A percentile compares a stretch with the other conserved stretches of the same genome.
Conservation (phyloP, 2,329 filamentous ascomycete species). For the Sphaerulina musiva region DNA sequence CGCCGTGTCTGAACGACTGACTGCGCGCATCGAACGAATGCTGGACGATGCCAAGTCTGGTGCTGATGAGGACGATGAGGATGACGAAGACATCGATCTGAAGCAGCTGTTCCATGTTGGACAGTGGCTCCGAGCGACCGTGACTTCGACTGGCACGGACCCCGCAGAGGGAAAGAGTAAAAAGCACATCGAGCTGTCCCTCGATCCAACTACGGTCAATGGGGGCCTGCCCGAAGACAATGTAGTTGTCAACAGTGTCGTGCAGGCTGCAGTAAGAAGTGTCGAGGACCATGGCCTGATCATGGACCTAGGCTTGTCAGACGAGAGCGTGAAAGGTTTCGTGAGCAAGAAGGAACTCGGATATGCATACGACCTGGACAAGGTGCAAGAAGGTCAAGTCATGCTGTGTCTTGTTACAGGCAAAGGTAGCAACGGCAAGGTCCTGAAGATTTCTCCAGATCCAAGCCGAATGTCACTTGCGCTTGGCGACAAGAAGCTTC, state of each 20-base stretch:
- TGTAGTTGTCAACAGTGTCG: conserved; percentile 64
- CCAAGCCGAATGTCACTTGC: conserved; percentile 38
- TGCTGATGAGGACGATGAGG: conserved; percentile 49
- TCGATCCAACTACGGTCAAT: conserved; percentile 75
- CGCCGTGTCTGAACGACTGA: conserved; percentile 78
- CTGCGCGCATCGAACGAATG: conserved; percentile 63
- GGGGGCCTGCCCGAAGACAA: conserved; percentile 65
- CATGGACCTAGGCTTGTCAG: conserved; percentile 79
- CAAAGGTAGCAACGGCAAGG: conserved; percentile 69
- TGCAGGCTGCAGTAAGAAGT: conserved; percentile 83
- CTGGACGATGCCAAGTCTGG: conserved; percentile 51
- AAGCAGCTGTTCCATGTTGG: conserved; percentile 70
- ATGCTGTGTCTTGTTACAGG: conserved; percentile 75
- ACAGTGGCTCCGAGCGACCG: conserved; percentile 80
- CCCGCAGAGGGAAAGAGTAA: conserved; percentile 57
- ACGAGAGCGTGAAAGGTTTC: conserved; percentile 67
- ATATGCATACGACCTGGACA: conserved; percentile 54
- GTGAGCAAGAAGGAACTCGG: conserved; percentile 78
- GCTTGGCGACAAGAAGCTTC: conserved; percentile 21
- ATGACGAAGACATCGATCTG: conserved; percentile 59
- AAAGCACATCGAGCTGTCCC: conserved; percentile 78
- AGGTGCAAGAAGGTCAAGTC: conserved; percentile 74
- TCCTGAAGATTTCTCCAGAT: conserved; percentile 77
- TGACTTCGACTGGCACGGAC: conserved; percentile 70
- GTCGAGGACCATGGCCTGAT: conserved; percentile 94